These are phyloP conservation scores for Diaporthe citrichinensis DNA, from an alignment of 2,329 filamentous ascomycete species.

Conservation along the genomic window DNA sequence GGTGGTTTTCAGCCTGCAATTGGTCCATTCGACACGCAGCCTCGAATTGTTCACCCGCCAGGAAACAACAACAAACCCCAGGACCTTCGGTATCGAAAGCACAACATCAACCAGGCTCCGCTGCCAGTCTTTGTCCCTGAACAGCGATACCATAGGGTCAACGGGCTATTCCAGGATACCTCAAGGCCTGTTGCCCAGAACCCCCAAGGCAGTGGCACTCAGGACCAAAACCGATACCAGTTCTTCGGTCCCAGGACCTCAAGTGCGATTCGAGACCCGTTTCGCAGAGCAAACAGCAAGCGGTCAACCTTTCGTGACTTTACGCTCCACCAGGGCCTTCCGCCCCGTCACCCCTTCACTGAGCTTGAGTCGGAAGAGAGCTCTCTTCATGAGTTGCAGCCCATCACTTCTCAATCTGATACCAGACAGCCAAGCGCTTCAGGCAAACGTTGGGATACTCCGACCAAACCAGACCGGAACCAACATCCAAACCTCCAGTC, in stretches of 20 bases:
- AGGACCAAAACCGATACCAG: background rate
- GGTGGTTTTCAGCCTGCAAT: background rate
- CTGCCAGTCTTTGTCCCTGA: slow-evolving; percentile 48
- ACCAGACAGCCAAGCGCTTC: background rate
- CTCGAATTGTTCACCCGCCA: slow-evolving; percentile 40
- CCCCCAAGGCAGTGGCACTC: background rate
- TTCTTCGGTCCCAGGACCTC: background rate
- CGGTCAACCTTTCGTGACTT: background rate
- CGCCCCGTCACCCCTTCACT: slow-evolving; percentile 15
- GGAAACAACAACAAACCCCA: slow-evolving; percentile 30
- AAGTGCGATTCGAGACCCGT: background rate
- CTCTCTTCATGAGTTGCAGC: slow-evolving; percentile 20
- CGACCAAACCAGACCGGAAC: background rate
- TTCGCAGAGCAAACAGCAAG: slow-evolving; percentile 12
- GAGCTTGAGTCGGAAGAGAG: slow-evolving; percentile 23
- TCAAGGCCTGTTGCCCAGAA: slow-evolving; percentile 19
- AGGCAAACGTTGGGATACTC: background rate
- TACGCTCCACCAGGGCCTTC: slow-evolving; percentile 2
- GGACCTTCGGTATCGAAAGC: slow-evolving; percentile 42
- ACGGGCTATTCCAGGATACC: slow-evolving; percentile 48
- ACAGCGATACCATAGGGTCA: slow-evolving; percentile 50
- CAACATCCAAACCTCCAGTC: background rate
- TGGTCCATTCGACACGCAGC: slow-evolving; percentile 5
- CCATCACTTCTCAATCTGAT: background rate
- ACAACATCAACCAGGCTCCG: slow-evolving; percentile 30